phyloP scores from a whole-genome alignment of 768 basidiomycete genomes.

The Tricholoma sp. region DNA sequence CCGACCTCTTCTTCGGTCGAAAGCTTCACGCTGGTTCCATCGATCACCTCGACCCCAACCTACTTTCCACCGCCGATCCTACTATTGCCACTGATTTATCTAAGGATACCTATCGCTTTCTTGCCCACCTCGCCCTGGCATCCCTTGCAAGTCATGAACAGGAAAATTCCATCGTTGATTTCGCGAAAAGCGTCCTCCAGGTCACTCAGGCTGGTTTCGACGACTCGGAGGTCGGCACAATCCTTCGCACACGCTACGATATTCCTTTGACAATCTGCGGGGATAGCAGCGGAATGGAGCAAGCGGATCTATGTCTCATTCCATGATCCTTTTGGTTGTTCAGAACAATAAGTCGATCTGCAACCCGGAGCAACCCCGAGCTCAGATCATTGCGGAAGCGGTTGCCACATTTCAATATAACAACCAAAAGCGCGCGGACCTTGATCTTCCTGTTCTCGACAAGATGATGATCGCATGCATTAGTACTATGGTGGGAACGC shows the following conservation, averaged over 20 bases:
- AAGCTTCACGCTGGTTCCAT: too few relatives aligned
- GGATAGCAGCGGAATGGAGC: neutral
- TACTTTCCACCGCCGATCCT: too few relatives aligned
- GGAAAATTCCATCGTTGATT: neutral
- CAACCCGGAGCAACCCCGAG: slow-evolving; percentile 14
- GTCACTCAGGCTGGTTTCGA: slow-evolving; percentile 5
- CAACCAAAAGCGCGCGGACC: slow-evolving; percentile 6
- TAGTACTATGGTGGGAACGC: slow-evolving; percentile 19
- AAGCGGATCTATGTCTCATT: neutral
- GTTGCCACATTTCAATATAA: slow-evolving; percentile 23
- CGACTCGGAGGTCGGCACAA: neutral
- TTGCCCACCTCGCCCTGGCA: too few relatives aligned
- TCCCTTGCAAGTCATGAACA: neutral
- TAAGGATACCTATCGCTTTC: too few relatives aligned
- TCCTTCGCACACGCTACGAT: slow-evolving; percentile 6
- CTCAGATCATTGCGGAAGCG: slow-evolving; percentile 24
- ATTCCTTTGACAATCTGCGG: slow-evolving; percentile 12
- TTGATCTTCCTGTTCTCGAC: too few relatives aligned
- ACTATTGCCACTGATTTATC: too few relatives aligned
- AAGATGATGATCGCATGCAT: slow-evolving; percentile 1
- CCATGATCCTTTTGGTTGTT: neutral
- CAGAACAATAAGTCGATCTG: neutral
- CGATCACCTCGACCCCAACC: too few relatives aligned
- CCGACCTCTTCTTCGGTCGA: too few relatives aligned
- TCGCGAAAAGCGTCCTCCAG: neutral